Evolutionary conservation across 2,329 filamentous ascomycete genomes (phyloP), one percentile per base, ranked within the genome.

Genomic region (Colletotrichum phormii): DNA sequence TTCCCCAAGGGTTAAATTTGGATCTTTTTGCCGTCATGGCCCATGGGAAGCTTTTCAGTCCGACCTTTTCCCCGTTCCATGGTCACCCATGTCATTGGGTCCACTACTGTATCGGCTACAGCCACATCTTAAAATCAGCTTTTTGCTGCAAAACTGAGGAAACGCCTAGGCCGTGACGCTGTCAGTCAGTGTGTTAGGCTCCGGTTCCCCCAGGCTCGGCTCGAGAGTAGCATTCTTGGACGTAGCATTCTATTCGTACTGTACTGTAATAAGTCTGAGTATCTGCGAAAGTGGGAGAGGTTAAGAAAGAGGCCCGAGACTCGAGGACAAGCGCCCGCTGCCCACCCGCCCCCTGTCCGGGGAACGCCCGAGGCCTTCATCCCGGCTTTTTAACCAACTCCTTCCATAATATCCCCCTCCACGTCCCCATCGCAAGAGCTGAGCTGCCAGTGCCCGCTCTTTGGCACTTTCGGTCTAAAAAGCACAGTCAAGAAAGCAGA

Each of bases 61-160:
- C 24, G 24, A 60, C 46, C 24, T 46, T 58, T 61, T 67, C 46
- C 63, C 46, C 67, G 31, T 49, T 67, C n/a, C 55, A 37, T 49
- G 55, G 68, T 24, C 53, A 68, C 54, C 70, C 65, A 69, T 69
- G 59, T 49, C 65, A 46, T 49, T 37, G 60, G 66, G 42, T 53
- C 71, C 66, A 72, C 71, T n/a, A 64, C 54, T 60, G 60, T 61
- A 57, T 70, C 71, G 66, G 71, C 71, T 71, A 65, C 66, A 35
- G 66, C 60, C 67, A 70, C 71, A 73, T 70, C 60, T 61, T 37
- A 60, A 70, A 64, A 65, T 57, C 60, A 37, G 54, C 57, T 55
- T 64, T 46, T 42, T 37, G 29, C 31, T 35, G 51, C 63, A 54
- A 46, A 31, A 37, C 29, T 22, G 15, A 13, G 22, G 13, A n/a